Conservation (phyloP, 1,284 basidiomycete species). For the Pseudozyma tsukubaensis region DNA sequence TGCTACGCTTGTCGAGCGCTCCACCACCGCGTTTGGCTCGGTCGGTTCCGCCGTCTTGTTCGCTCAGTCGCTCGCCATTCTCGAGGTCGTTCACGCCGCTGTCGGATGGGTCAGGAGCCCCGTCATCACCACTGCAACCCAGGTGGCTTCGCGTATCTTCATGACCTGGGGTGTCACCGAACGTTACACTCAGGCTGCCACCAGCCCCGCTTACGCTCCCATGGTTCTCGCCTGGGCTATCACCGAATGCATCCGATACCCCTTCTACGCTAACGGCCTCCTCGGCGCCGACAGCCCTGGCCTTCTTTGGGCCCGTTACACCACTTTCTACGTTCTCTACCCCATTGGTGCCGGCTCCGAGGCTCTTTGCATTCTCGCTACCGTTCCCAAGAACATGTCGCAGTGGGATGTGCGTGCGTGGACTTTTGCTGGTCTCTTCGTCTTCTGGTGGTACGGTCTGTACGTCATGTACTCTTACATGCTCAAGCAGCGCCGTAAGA, state of each 20-base stretch:
- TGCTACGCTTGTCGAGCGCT: conserved; percentile 46
- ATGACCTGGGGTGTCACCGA: conserved; percentile 79
- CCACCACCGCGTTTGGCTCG: conserved; percentile 48
- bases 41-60: conserved; percentile 58
- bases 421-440: conserved; percentile 76
- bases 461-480: conserved; percentile 91
- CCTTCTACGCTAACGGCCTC: conserved; percentile 84
- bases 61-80: conserved; percentile 59
- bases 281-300: conserved; percentile 49
- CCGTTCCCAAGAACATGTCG: conserved; percentile 73
- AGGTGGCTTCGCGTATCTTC: conserved; percentile 87
- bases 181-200: conserved; percentile 58
- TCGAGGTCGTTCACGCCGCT: conserved; percentile 76
- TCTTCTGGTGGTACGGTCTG: conserved; percentile 90
- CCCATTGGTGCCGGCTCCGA: conserved; percentile 91
- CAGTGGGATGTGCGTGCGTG: conserved; percentile 50
- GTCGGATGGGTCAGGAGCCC: conserved; percentile 86
- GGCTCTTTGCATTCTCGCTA: conserved; percentile 83
- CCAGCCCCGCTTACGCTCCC: conserved; percentile 83
- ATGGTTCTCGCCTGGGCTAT: conserved; percentile 95
- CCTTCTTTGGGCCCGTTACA: conserved; percentile 74
- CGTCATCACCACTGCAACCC: conserved; percentile 82
- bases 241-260: conserved; percentile 91
- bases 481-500: conserved; percentile 83
- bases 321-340: conserved; percentile 91